A percentile compares a stretch with the other conserved stretches of the same genome.
Conservation (phyloP, 352 stramenopile genomes). For the Globisporangium apiculatum region DNA sequence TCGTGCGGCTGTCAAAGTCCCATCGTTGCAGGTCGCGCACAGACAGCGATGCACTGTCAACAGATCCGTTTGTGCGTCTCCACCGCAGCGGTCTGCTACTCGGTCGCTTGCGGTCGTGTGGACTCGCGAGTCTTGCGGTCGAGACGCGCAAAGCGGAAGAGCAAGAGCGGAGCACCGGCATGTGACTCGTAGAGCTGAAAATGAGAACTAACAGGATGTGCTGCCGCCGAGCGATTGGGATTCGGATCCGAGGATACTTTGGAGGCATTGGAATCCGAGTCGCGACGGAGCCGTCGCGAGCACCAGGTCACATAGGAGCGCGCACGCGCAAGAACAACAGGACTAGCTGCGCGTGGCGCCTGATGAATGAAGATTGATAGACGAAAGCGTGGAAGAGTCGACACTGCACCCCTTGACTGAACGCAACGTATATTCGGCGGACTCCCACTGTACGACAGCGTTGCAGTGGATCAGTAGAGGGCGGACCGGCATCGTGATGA, state of each 20-base stretch:
- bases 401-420: neutral
- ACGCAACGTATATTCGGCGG: neutral
- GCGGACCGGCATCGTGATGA: neutral
- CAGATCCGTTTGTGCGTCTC: neutral
- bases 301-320: too few relatives aligned
- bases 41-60: neutral
- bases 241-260: too few relatives aligned
- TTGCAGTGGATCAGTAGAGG: neutral
- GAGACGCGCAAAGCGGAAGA: neutral
- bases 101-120: neutral
- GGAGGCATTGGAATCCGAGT: too few relatives aligned
- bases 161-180: neutral
- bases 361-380: neutral
- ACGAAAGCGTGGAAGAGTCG: constrained; percentile 1
- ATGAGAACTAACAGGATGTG: neutral
- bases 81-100: neutral
- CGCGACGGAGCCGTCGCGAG: too few relatives aligned
- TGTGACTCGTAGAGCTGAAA: neutral
- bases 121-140: neutral
- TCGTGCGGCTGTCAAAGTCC: constrained; percentile 10
- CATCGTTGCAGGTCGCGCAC: constrained; percentile 8
- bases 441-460: neutral
- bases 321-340: too few relatives aligned
- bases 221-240: too few relatives aligned
- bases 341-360: too few relatives aligned